Evolutionary conservation across 2,329 filamentous ascomycete genomes (phyloP).

Genomic region (Monilinia laxa): DNA sequence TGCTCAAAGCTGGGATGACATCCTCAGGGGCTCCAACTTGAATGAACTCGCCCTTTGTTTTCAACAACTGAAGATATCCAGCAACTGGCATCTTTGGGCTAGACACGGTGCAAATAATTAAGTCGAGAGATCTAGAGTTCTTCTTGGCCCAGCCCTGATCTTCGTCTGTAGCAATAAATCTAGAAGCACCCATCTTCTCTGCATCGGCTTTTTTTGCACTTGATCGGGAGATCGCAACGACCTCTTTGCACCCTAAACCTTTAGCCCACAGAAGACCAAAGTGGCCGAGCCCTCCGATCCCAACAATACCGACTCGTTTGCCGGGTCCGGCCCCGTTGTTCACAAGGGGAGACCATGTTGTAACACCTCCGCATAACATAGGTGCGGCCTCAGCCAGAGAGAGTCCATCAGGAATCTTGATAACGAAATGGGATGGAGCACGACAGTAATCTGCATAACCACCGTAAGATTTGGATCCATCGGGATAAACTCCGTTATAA

Average conservation of each 20-base stretch:
- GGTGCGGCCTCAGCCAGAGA: constrained; percentile 20
- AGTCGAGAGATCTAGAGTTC: constrained; percentile 51
- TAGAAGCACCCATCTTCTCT: constrained; percentile 22
- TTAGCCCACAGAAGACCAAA: constrained; percentile 67
- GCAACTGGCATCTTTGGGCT: constrained; percentile 58
- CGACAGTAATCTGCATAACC: constrained; percentile 23
- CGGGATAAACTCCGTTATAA: constrained; percentile 17
- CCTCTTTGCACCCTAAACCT: constrained; percentile 64
- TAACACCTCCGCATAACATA: constrained; percentile 23
- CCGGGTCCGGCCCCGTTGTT: constrained; percentile 18
- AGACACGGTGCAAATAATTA: constrained; percentile 59
- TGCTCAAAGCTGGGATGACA: constrained; percentile 51
- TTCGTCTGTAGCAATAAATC: constrained; percentile 22
- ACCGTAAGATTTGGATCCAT: constrained; percentile 22
- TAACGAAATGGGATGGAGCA: constrained; percentile 19
- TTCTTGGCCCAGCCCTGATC: constrained; percentile 48
- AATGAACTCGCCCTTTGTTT: constrained; percentile 58
- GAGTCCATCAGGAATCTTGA: constrained; percentile 22
- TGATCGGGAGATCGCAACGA: constrained; percentile 52
- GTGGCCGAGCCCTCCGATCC: constrained; percentile 71
- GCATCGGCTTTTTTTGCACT: constrained; percentile 20
- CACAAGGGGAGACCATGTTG: constrained; percentile 17
- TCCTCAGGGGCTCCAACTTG: constrained; percentile 65
- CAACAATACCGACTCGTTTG: constrained; percentile 67
- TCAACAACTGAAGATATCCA: constrained; percentile 59